These are phyloP conservation scores for Fusarium napiforme DNA, from an alignment of 2,329 filamentous ascomycete species.

Conservation along the genomic window DNA sequence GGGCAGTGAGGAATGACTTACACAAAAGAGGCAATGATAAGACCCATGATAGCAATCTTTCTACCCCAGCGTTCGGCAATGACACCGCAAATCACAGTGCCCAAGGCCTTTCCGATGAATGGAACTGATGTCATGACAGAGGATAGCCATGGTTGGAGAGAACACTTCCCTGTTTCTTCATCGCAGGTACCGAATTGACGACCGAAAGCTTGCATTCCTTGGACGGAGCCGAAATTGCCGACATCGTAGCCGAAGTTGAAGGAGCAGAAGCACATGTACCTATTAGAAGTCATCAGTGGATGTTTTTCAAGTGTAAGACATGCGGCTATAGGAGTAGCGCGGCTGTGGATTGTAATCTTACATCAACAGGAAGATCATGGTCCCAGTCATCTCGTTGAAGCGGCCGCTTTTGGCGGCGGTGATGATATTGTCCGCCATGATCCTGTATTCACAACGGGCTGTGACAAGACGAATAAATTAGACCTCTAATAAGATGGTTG, in stretches of 20 bases:
- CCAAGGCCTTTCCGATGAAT: slow-evolving; percentile 40
- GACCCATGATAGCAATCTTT: slow-evolving; percentile 36
- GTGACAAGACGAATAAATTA: no score
- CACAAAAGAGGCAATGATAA: slow-evolving; percentile 28
- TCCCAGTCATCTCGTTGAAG: not conserved
- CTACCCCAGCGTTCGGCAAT: slow-evolving; percentile 45
- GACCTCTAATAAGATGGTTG: no score
- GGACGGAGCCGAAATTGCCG: slow-evolving; percentile 43
- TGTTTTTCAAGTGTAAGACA: no score
- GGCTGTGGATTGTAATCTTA: not conserved
- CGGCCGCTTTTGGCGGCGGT: not conserved
- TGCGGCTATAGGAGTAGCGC: not conserved
- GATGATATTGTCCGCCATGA: not conserved
- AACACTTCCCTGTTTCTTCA: not conserved
- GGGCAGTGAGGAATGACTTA: not conserved
- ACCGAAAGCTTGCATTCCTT: slow-evolving; percentile 41
- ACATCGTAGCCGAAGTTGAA: slow-evolving; percentile 47
- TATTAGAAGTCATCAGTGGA: not conserved
- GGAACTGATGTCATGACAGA: slow-evolving; percentile 44
- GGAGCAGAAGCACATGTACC: slow-evolving; percentile 42
- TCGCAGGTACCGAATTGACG: slow-evolving; percentile 41
- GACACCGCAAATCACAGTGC: slow-evolving; percentile 20
- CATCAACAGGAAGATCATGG: not conserved
- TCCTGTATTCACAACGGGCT: no score
- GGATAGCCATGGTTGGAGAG: slow-evolving; percentile 37